Conservation (phyloP, 495 filamentous ascomycete genomes). For the Penicillium taxi region DNA sequence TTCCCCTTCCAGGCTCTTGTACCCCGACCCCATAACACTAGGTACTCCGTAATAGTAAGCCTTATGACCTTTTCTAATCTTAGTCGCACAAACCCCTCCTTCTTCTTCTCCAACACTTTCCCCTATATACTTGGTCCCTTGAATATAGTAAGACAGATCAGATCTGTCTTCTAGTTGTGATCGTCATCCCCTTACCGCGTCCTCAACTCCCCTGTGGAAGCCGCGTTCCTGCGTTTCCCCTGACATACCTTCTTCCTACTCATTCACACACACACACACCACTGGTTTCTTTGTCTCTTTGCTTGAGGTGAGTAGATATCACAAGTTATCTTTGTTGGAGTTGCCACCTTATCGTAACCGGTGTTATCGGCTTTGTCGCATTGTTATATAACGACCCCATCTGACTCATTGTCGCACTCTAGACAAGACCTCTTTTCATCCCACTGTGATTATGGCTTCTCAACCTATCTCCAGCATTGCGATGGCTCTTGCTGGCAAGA, state of each 20-base stretch:
- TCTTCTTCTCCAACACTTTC: not conserved
- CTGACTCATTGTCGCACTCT: constrained; percentile 21
- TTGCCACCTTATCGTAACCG: constrained; percentile 6
- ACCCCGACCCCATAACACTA: too few species aligned
- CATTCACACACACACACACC: not conserved
- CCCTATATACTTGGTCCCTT: not conserved
- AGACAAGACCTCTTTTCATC: constrained; percentile 6
- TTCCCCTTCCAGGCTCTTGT: constrained; percentile 12
- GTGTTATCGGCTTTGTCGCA: constrained; percentile 13
- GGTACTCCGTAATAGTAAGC: constrained; percentile 1
- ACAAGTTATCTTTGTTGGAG: not conserved
- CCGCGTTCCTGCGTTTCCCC: constrained; percentile 7
- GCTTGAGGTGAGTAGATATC: constrained; percentile 15
- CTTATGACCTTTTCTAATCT: not conserved
- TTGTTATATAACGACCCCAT: constrained; percentile 14
- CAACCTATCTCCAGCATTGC: constrained; percentile 50
- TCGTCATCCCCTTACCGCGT: constrained; percentile 17
- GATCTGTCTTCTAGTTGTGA: constrained; percentile 11
- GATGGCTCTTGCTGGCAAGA: constrained; percentile 57
- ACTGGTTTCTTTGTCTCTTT: constrained; percentile 12
- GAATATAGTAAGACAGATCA: too few species aligned
- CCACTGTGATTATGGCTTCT: constrained; percentile 38
- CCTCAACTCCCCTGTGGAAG: constrained; percentile 12
- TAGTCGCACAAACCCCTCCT: not conserved
- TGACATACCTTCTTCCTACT: too few species aligned